Conservation (phyloP, 2,329 filamentous ascomycete species). For the Xylariaceae sp. region DNA sequence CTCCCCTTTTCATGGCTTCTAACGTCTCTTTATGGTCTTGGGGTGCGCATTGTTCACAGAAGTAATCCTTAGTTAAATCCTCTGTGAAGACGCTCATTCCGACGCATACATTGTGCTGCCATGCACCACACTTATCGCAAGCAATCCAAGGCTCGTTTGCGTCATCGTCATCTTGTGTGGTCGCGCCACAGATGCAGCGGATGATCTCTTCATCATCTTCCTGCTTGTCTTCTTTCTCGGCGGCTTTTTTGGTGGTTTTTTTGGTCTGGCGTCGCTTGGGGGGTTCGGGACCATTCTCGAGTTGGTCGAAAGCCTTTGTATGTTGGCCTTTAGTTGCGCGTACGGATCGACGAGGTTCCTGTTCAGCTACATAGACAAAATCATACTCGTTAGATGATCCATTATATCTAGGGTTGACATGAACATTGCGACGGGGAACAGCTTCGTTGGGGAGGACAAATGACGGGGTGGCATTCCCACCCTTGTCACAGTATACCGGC, state of each 20-base stretch:
- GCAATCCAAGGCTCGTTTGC: slow-evolving; percentile 90
- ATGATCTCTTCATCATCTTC: slow-evolving; percentile 67
- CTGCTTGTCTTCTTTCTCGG: slow-evolving; percentile 48
- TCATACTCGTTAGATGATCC: slow-evolving; percentile 24
- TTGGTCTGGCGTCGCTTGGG: slow-evolving; percentile 47
- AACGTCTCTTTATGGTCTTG: slow-evolving; percentile 77
- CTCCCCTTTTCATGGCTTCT: slow-evolving; percentile 69
- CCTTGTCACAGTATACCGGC: slow-evolving; percentile 8
- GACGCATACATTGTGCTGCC: slow-evolving; percentile 98
- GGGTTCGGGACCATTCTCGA: slow-evolving; percentile 52
- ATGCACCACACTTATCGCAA: slow-evolving; percentile 85
- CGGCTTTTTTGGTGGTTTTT: slow-evolving; percentile 52
- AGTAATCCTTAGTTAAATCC: slow-evolving; percentile 77
- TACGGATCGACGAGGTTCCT: slow-evolving; percentile 86
- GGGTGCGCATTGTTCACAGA: slow-evolving; percentile 84
- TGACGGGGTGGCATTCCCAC: not conserved
- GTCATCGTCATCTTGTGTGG: slow-evolving; percentile 74
- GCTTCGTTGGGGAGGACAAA: slow-evolving; percentile 1
- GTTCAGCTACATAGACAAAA: slow-evolving; percentile 37
- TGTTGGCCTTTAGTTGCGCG: slow-evolving; percentile 96
- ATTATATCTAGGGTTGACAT: not conserved
- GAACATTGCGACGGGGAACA: not conserved
- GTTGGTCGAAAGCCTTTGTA: slow-evolving; percentile 75
- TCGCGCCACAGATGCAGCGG: slow-evolving; percentile 86
- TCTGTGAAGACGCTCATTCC: slow-evolving; percentile 74